Conservation (phyloP, 805 yeast species). For the Candida boleticola region DNA sequence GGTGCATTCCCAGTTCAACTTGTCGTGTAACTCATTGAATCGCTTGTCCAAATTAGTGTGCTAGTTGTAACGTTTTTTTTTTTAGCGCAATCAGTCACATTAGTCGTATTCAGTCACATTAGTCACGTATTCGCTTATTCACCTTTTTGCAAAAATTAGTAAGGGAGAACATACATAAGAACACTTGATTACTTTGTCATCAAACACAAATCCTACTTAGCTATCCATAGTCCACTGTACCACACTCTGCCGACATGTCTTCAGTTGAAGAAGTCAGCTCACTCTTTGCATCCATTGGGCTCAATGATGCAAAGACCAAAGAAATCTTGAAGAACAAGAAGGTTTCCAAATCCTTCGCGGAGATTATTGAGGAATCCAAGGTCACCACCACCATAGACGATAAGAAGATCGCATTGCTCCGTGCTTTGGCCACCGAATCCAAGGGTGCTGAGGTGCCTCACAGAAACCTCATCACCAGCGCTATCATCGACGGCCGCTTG, state of each 20-base stretch:
- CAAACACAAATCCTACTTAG: too few relatives aligned
- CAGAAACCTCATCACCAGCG: conserved; percentile 54
- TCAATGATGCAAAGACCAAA: conserved; percentile 68
- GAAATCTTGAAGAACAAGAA: conserved; percentile 86
- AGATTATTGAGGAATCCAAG: conserved; percentile 48
- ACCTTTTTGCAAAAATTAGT: too few relatives aligned
- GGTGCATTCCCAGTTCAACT: too few relatives aligned
- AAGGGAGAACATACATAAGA: too few relatives aligned
- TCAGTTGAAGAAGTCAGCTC: conserved; percentile 26
- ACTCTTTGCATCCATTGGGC: conserved; percentile 52
- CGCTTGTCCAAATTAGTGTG: too few relatives aligned
- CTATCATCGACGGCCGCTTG: conserved; percentile 62
- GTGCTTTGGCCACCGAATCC: conserved; percentile 70
- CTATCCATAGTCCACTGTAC: conserved; percentile 9
- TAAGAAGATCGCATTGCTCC: conserved; percentile 62
- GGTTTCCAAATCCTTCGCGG: conserved; percentile 67
- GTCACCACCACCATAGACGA: conserved; percentile 46
- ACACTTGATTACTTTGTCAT: too few relatives aligned
- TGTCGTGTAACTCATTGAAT: too few relatives aligned
- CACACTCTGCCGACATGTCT: too few relatives aligned
- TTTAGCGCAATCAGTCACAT: too few relatives aligned
- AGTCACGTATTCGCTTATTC: too few relatives aligned
- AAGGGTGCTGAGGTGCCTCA: conserved; percentile 56
- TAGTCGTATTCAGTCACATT: too few relatives aligned
- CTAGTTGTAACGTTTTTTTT: too few relatives aligned